Percentiles rank a stretch among this genome's conserved stretches.
phyloP scores from a whole-genome alignment of 208 protist species.

The Crithidia acanthocephali region DNA sequence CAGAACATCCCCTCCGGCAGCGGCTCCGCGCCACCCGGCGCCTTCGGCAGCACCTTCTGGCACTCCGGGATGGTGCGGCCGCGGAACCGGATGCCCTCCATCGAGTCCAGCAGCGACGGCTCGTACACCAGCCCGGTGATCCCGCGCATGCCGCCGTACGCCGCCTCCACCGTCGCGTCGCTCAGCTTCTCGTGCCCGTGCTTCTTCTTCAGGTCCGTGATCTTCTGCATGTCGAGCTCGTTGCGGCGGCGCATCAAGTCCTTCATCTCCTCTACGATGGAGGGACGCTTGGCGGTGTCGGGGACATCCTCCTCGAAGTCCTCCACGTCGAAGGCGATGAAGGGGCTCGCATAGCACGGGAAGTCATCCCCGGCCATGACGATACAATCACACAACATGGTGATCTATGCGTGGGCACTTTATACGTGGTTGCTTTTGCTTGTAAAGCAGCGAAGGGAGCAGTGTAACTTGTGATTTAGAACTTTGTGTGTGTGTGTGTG shows the following conservation, averaged over 20 bases:
- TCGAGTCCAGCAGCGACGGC: slow-evolving; percentile 95
- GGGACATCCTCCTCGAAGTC: too few relatives aligned
- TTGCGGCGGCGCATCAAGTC: slow-evolving; percentile 38
- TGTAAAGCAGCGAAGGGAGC: too few relatives aligned
- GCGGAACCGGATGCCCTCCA: slow-evolving; percentile 97
- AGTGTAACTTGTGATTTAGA: too few relatives aligned
- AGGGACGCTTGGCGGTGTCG: too few relatives aligned
- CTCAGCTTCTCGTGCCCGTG: slow-evolving; percentile 88
- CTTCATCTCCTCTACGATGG: slow-evolving; percentile 62
- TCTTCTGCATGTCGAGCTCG: slow-evolving; percentile 54
- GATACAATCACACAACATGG: too few relatives aligned
- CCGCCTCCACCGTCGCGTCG: slow-evolving; percentile 87
- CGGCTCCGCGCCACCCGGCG: slow-evolving; percentile 84
- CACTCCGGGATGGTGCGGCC: slow-evolving; percentile 96
- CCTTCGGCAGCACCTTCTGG: slow-evolving; percentile 92
- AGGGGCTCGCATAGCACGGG: too few relatives aligned
- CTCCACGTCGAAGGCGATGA: too few relatives aligned
- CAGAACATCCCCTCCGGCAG: slow-evolving; percentile 97
- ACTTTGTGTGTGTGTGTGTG: too few relatives aligned
- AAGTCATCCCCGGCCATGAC: too few relatives aligned
- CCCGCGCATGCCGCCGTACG: slow-evolving; percentile 96
- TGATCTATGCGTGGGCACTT: too few relatives aligned
- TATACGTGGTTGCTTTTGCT: too few relatives aligned
- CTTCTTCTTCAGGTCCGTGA: slow-evolving; percentile 84
- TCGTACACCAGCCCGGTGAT: slow-evolving; percentile 97